A percentile compares a stretch with the other conserved stretches of the same genome.
Conservation (phyloP, 2,329 filamentous ascomycete species). For the Plenodomus tracheiphilus region DNA sequence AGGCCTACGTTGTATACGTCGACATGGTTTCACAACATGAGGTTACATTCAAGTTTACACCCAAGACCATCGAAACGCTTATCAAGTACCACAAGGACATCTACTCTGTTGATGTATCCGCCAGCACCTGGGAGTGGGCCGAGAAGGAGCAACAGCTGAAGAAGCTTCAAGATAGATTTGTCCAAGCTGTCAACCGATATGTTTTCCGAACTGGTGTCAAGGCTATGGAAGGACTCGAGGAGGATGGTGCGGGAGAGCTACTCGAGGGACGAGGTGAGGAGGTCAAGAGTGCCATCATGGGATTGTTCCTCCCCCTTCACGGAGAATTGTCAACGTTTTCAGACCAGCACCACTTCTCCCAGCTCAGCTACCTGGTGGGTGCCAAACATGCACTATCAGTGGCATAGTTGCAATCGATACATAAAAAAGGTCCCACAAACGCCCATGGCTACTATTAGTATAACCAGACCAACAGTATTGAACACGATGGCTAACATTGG, state of each 20-base stretch:
- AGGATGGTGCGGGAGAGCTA: constrained; percentile 92
- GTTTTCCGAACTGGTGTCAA: constrained; percentile 88
- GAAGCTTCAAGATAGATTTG: constrained; percentile 95
- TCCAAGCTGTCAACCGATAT: constrained; percentile 96
- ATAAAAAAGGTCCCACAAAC: no score
- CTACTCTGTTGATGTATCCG: constrained; percentile 86
- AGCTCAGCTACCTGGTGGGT: constrained; percentile 79
- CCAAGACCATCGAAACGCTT: constrained; percentile 89
- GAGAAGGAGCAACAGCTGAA: constrained; percentile 96
- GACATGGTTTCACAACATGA: constrained; percentile 98
- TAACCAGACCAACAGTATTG: no score
- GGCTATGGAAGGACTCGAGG: constrained; percentile 92
- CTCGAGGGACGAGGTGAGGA: constrained; percentile 90
- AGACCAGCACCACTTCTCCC: constrained; percentile 79
- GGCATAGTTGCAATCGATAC: no score
- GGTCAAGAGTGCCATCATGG: constrained; percentile 84
- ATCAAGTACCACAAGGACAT: constrained; percentile 97
- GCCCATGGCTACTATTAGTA: no score
- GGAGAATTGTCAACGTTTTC: constrained; percentile 85
- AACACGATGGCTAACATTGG: no score
- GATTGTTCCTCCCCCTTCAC: constrained; percentile 85
- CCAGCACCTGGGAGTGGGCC: constrained; percentile 89
- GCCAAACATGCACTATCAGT: no score
- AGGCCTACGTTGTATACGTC: constrained; percentile 98
- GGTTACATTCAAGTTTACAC: constrained; percentile 95